Conservation (phyloP, 108 stramenopile genomes). For the Cyclostephanos tholiformis region DNA sequence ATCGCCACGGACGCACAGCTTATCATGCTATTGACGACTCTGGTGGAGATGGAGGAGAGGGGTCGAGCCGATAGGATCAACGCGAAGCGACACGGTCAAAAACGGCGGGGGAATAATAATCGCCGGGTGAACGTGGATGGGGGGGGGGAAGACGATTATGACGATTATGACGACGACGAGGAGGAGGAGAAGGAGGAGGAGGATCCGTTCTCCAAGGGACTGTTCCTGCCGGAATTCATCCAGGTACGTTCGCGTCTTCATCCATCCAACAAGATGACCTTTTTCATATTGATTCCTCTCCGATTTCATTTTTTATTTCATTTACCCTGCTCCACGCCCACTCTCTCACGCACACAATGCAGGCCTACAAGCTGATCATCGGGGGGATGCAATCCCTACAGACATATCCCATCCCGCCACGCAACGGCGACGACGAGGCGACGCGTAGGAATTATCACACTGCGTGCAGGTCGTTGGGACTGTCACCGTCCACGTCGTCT, state of each 20-base stretch:
- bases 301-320: too few relatives aligned
- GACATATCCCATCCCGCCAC: constrained; percentile 28
- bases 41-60: constrained; percentile 45
- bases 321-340: too few relatives aligned
- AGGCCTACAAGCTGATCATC: constrained; percentile 46
- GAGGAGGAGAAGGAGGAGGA: constrained; percentile 10
- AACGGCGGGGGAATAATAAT: too few relatives aligned
- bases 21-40: constrained; percentile 45
- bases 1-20: constrained; percentile 47
- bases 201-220: constrained; percentile 18
- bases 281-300: too few relatives aligned
- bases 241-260: background rate
- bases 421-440: background rate
- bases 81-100: background rate
- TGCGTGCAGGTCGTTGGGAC: background rate
- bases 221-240: constrained; percentile 40
- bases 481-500: background rate
- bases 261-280: too few relatives aligned
- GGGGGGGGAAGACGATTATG: constrained; percentile 6
- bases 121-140: background rate
- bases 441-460: background rate
- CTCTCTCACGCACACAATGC: too few relatives aligned
- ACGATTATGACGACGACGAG: background rate
- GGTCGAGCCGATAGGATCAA: constrained; percentile 9
- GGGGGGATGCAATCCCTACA: constrained; percentile 49